These are phyloP conservation scores for Yamadazyma insecticola DNA, from an alignment of 805 yeast species.

Conservation along the genomic window DNA sequence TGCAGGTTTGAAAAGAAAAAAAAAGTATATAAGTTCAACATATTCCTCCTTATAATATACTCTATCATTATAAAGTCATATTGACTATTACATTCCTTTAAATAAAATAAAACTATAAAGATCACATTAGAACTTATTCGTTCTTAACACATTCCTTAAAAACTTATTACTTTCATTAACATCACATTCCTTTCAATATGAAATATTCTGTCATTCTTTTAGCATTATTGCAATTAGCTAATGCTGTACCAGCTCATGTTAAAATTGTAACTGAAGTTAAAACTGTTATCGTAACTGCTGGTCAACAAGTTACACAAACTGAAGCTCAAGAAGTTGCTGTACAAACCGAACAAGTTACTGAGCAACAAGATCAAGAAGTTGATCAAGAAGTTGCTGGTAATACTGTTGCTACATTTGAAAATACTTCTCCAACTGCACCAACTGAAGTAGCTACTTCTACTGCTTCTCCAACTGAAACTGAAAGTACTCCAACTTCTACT, in stretches of 20 bases:
- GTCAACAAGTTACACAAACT: constrained; percentile 4
- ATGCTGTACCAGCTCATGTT: constrained; percentile 25
- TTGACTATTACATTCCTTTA: constrained; percentile 5
- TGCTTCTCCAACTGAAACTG: constrained; percentile 5
- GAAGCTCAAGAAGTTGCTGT: constrained; percentile 3
- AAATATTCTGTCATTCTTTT: constrained; percentile 12
- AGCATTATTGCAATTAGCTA: constrained; percentile 14
- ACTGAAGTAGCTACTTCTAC: constrained; percentile 4
- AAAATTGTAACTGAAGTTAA: constrained; percentile 19
- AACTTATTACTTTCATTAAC: constrained; percentile 2
- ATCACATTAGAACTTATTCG: too few relatives aligned
- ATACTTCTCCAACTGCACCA: constrained; percentile 4
- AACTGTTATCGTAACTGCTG: constrained; percentile 14
- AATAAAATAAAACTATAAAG: constrained; percentile 2
- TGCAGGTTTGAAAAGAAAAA: too few relatives aligned
- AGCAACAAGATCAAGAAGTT: constrained; percentile 5
- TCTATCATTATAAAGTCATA: not conserved
- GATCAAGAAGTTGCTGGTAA: constrained; percentile 3
- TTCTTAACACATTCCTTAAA: constrained; percentile 7
- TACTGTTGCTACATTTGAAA: constrained; percentile 6
- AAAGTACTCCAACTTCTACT: constrained; percentile 8
- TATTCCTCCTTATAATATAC: constrained; percentile 1
- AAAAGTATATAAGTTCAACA: constrained; percentile 2
- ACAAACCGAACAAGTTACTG: constrained; percentile 4
- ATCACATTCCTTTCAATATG: constrained; percentile 11